Percentiles rank a stretch among this genome's conserved stretches.
These are phyloP conservation scores for Aspergillus brunneoviolaceus DNA, from an alignment of 2,329 filamentous ascomycete genomes.

Conservation along the genomic window DNA sequence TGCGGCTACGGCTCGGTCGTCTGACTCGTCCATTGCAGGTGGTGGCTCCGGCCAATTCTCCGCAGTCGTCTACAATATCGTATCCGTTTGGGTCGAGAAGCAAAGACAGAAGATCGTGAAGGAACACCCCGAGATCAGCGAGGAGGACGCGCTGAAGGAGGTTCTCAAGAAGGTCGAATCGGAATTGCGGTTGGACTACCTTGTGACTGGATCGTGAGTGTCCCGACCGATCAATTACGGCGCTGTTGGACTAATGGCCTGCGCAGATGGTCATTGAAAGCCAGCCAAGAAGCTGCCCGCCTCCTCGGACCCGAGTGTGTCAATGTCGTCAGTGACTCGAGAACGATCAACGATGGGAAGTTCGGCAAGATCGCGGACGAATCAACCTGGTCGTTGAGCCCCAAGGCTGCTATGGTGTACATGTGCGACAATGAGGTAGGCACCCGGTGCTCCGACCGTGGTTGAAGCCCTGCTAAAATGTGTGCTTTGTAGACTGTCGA, in stretches of 20 bases:
- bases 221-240: neutral
- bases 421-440: conserved; percentile 78
- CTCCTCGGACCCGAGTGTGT: conserved; percentile 73
- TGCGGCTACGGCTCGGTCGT: neutral
- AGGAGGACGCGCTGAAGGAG: conserved; percentile 58
- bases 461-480: neutral
- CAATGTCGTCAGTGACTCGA: conserved; percentile 71
- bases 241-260: conserved; percentile 4
- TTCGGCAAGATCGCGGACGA: conserved; percentile 82
- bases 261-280: conserved; percentile 75
- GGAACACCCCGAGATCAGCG: conserved; percentile 47
- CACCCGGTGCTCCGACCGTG: neutral
- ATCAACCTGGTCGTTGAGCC: conserved; percentile 69
- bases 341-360: conserved; percentile 69
- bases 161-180: conserved; percentile 64
- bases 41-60: conserved; percentile 86
- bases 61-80: conserved; percentile 79
- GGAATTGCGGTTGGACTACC: conserved; percentile 80
- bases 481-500: conserved; percentile 53
- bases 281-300: conserved; percentile 75
- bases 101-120: conserved; percentile 55
- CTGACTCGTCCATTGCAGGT: conserved; percentile 48
- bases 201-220: conserved; percentile 71
- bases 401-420: conserved; percentile 72
- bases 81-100: conserved; percentile 75